These are phyloP conservation scores for Aspergillus ibericus DNA, from an alignment of 2,329 filamentous ascomycete genomes.

Conservation along the genomic window DNA sequence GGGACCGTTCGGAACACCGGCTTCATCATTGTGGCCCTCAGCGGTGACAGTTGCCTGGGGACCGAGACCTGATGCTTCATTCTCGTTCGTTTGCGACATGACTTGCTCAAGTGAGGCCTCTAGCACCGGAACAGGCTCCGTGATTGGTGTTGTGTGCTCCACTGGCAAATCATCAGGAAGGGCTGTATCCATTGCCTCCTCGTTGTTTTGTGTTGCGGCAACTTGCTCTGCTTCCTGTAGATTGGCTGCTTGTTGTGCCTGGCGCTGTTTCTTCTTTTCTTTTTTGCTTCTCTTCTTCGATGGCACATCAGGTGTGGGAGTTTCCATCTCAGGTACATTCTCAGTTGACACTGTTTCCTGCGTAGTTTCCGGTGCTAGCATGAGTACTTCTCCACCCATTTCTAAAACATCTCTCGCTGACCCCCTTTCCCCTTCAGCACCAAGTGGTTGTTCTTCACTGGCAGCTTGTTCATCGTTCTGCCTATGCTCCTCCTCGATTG, in stretches of 20 bases:
- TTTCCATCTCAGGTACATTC: conserved; percentile 2
- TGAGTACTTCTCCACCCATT: conserved; percentile 21
- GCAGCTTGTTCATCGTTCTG: background rate
- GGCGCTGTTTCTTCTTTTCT: conserved; percentile 27
- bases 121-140: background rate
- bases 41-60: background rate
- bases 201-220: background rate
- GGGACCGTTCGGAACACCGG: background rate
- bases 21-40: background rate
- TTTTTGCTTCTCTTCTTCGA: conserved; percentile 29
- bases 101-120: background rate
- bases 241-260: conserved; percentile 15
- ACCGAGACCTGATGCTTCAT: background rate
- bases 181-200: background rate
- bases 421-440: background rate
- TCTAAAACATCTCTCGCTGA: conserved; percentile 8
- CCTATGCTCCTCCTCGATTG: background rate
- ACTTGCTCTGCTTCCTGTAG: conserved; percentile 5
- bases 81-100: background rate
- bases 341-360: conserved; percentile 9
- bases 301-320: conserved; percentile 4
- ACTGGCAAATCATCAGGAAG: background rate
- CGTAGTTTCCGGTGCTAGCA: conserved; percentile 5
- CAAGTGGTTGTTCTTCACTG: background rate
- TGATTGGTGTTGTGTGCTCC: background rate